phyloP scores from a whole-genome alignment of 2,329 filamentous ascomycete genomes.

The Nakataea oryzae region DNA sequence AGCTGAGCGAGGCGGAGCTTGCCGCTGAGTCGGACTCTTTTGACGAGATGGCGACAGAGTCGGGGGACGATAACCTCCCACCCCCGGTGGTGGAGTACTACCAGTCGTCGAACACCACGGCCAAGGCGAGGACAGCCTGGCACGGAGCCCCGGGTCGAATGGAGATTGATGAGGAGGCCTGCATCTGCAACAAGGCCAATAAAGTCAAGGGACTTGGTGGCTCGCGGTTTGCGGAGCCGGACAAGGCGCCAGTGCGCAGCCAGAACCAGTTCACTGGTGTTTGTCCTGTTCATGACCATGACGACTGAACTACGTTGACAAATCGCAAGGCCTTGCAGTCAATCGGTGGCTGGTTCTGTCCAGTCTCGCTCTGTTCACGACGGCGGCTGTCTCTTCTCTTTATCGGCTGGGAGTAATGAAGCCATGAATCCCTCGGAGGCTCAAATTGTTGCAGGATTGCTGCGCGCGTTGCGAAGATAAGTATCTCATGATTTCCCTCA shows the following conservation, averaged over 20 bases:
- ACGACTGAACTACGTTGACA: background rate
- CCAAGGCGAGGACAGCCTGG: too few relatives aligned
- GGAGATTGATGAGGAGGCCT: background rate
- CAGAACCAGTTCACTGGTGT: background rate
- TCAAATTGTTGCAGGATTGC: too few relatives aligned
- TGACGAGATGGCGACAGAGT: background rate
- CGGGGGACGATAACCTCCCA: background rate
- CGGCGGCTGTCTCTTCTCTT: too few relatives aligned
- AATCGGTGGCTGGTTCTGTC: too few relatives aligned
- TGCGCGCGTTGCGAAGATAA: too few relatives aligned
- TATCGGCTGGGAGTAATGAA: too few relatives aligned
- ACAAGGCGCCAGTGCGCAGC: background rate
- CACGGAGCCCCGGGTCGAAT: too few relatives aligned
- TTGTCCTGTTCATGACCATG: conserved; percentile 1
- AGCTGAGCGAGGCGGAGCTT: background rate
- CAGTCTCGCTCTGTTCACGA: too few relatives aligned
- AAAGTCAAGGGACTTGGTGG: background rate
- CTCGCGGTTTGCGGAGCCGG: background rate
- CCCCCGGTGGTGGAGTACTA: background rate
- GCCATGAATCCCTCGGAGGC: too few relatives aligned
- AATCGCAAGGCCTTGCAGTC: too few relatives aligned
- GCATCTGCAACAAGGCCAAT: background rate
- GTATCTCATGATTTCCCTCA: too few relatives aligned
- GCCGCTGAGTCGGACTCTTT: background rate
- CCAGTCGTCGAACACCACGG: background rate